Base-by-base conservation (phyloP, 2,329 filamentous ascomycete genomes). In the Fusarium redolens region DNA sequence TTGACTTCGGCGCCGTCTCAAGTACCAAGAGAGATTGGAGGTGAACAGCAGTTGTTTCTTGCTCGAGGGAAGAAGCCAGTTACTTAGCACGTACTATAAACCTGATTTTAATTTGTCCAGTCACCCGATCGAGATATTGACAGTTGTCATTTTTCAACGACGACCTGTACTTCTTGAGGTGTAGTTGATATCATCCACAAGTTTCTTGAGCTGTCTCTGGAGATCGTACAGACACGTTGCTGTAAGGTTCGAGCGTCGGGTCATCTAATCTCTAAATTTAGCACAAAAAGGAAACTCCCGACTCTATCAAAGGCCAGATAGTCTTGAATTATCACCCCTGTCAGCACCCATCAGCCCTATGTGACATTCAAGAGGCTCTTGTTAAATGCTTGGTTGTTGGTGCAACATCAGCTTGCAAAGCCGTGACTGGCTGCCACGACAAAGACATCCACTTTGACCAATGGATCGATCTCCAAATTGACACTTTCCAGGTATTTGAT, bases 41-140 rank as follows among this genome's bases (percentile, higher is more conserved):
- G 76, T 3, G 67, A 74, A 18, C 72, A 77, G 28, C 77, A 78
- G 38, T 28, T 77, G 7, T 80, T 80, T 48, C 60, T 80, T 45
- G 77, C 79, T 1, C 67, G 75, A 0, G 75, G 75, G 4, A 56
- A 41, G 22, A 77, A 69, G 38, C 38, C 68, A 5, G 18, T 11
- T 14, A 54, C 13, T 41, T 61, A 48, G n/a, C 7, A 35, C 14
- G 3, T 8, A 25, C 37, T 4, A 18, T 22, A 11, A 28, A 35
- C 7, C n/a, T 41, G 28, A 7, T 38, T 38, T 41, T 28, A 17
- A 14, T 12, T 33, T 33, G 2, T 2, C 3, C 3, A 17, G 9
- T 25, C 10, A 17, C 17, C 37, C 18, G 11, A 28, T 11, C n/a
- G 14, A n/a, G 4, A 17, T 10, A 13, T 18, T 8, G 35, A 9